phyloP scores from a whole-genome alignment of 768 basidiomycete genomes.

The Podaxis sp. region DNA sequence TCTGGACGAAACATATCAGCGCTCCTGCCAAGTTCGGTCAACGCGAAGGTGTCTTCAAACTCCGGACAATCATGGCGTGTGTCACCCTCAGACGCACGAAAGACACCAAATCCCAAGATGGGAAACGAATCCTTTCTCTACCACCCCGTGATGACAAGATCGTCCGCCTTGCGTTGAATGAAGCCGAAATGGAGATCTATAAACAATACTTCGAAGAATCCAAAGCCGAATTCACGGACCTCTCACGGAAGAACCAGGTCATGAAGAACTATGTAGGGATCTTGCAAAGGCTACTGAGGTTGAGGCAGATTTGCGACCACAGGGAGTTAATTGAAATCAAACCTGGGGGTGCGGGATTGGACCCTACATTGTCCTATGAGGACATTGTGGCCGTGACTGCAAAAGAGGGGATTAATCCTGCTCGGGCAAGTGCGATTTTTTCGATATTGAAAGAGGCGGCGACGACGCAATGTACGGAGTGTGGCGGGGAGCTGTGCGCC shows the following conservation, averaged over 20 bases:
- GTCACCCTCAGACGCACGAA: slow-evolving; percentile 97
- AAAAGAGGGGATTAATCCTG: slow-evolving; percentile 70
- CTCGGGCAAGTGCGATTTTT: slow-evolving; percentile 80
- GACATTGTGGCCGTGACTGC: slow-evolving; percentile 73
- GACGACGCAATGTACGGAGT: slow-evolving; percentile 87
- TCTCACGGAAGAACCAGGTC: slow-evolving; percentile 85
- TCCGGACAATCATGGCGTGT: slow-evolving; percentile 96
- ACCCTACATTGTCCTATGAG: slow-evolving; percentile 62
- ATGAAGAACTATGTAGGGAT: slow-evolving; percentile 99
- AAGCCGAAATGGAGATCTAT: slow-evolving; percentile 82
- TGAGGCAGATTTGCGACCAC: slow-evolving; percentile 98
- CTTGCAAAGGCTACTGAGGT: slow-evolving; percentile 90
- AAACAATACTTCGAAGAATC: slow-evolving; percentile 85
- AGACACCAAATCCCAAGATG: slow-evolving; percentile 77
- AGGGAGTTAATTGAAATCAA: slow-evolving; percentile 83
- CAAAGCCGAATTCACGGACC: slow-evolving; percentile 86
- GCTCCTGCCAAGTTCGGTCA: slow-evolving; percentile 91
- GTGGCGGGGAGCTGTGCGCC: slow-evolving; percentile 68
- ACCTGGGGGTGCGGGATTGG: slow-evolving; percentile 34
- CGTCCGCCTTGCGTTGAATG: slow-evolving; percentile 78
- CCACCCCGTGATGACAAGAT: slow-evolving; percentile 90
- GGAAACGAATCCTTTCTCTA: slow-evolving; percentile 79
- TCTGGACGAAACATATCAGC: slow-evolving; percentile 93
- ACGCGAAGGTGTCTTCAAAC: slow-evolving; percentile 82
- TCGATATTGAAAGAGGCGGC: slow-evolving; percentile 81